Evolutionary conservation across 192 early-diverging fungal genomes (phyloP), one percentile per base, ranked within the genome.

Genomic region (Coemansia sp.): DNA sequence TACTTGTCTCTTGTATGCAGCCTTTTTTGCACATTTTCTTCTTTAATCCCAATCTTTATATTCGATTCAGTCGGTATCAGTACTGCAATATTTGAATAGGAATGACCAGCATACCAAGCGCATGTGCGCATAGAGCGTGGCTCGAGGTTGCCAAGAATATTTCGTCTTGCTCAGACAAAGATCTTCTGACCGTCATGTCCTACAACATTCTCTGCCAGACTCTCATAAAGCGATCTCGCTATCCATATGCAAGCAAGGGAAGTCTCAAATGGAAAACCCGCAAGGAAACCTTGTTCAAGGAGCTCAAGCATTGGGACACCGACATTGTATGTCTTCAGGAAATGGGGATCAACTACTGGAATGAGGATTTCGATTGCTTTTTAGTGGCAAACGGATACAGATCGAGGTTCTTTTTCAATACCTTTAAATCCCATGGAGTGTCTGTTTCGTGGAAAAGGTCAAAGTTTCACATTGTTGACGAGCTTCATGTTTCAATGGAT

Each of bases 271-370:
- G 84, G 85, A 86, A 86, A 62, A 65, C 67, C 5, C 84, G 88
- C 15, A 74, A 71, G 23, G 67, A 74, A 16, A 75, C 69, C 63
- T 40, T 89, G 9, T 61, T 86, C 4, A 69, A 68, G 40, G 88
- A 89, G 61, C 63, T 89, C 4, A 56, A 70, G 3, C 47, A 76
- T 39, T 77, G 69, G 54, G 67, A 71, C 10, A 72, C 88, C 8
- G 84, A 86, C 67, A 77, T 89, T 10, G 78, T 85, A 56, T 89
- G 88, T 63, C 64, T 89, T 18, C 88, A 89, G 56, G 88, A 89
- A 37, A 80, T 89, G 1, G 84, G 61, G 3, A 79, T 67, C 23
- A 71, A 70, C 9, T 59, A 84, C 64, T 84, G 77, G 76, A 56
- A 70, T 57, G 69, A 68, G 37, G 60, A 54, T 4, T 72, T 65